Evolutionary conservation across 2,329 filamentous ascomycete species (phyloP), one percentile per base, ranked within the genome.

Genomic region (Teratosphaeria zuluensis): DNA sequence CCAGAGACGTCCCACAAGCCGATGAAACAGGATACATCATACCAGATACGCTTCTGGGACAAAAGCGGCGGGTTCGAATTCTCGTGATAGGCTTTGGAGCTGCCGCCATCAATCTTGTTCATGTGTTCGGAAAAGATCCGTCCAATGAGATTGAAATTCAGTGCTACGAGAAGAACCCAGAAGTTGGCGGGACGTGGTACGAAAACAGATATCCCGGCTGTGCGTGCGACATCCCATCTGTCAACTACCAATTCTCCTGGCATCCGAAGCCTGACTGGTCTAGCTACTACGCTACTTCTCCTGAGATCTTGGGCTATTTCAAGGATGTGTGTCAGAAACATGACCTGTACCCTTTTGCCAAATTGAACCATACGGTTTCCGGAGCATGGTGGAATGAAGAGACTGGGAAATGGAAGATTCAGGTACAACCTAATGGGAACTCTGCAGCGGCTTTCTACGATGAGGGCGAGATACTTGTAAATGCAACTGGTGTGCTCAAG

Each of bases 261-360:
- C 65, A 65, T 35, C 64, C 66, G 12, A 65, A 65, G 46, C 60
- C 62, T 11, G 61, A 65, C 28, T 68, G 66, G 66, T 62, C 59
- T n/a, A 54, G 61, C 5, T 74, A 75, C 21, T 77, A 75, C 55
- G 72, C 73, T 9, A 65, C 65, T 7, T 74, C 74, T 1, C 61
- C 65, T 2, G 76, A 77, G 61, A 77, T 78, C 32, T 66, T 70
- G 16, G 68, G 73, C 3, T 78, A 78, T 58, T 73, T 76, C 66
- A 66, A 74, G 56, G 59, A 62, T 3, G 70, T 70, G 9, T 72
- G 72, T 1, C 68, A 65, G 24, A 76, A 77, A 62, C 73, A 74
- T 58, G 65, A 70, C n/a, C 67, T 77, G 1, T 72, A 73, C 52
- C 64, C 70, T 11, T 68, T 75, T 51, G 60, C 78, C 16, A 70